A percentile compares a stretch with the other conserved stretches of the same genome.
These are phyloP conservation scores for Chlorella ohadii DNA, from an alignment of 139 green algal species.

Conservation along the genomic window DNA sequence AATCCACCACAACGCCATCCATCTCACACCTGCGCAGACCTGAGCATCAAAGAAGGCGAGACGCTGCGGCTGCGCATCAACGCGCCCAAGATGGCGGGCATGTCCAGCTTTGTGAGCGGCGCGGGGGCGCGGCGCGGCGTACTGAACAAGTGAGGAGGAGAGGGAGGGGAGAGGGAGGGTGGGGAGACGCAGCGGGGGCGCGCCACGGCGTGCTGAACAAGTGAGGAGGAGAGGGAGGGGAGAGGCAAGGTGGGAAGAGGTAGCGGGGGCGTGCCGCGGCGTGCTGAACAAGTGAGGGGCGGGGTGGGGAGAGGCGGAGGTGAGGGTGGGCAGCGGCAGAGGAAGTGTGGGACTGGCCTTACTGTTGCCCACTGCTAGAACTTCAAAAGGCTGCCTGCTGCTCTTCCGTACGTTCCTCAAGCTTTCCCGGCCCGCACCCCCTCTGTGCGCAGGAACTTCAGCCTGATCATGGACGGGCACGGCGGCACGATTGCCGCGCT, in stretches of 20 bases:
- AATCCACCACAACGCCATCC: no score
- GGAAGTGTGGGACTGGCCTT: no score
- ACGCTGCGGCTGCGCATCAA: constrained; percentile 2
- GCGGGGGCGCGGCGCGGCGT: not conserved
- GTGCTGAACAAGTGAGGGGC: constrained; percentile 14
- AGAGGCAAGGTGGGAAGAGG: no score
- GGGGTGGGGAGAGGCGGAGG: no score
- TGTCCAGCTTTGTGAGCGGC: constrained; percentile 21
- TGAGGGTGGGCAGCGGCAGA: no score
- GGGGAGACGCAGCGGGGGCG: no score
- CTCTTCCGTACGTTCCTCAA: no score
- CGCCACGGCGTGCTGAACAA: constrained; percentile 1
- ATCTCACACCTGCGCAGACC: not conserved
- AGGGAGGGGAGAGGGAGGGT: no score
- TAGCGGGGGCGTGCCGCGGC: not conserved
- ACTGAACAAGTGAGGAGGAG: constrained; percentile 12
- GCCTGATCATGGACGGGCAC: constrained; percentile 23
- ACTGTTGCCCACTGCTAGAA: no score
- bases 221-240: not conserved
- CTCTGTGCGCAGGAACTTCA: not conserved
- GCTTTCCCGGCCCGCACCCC: no score
- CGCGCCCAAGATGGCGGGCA: not conserved
- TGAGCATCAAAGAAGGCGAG: constrained; percentile 12
- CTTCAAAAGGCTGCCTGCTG: no score
- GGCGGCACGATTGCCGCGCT: constrained; percentile 4